A percentile compares a stretch with the other conserved stretches of the same genome.
These are phyloP conservation scores for Nadsonia fulvescens DNA, from an alignment of 805 yeast species.

Conservation along the genomic window DNA sequence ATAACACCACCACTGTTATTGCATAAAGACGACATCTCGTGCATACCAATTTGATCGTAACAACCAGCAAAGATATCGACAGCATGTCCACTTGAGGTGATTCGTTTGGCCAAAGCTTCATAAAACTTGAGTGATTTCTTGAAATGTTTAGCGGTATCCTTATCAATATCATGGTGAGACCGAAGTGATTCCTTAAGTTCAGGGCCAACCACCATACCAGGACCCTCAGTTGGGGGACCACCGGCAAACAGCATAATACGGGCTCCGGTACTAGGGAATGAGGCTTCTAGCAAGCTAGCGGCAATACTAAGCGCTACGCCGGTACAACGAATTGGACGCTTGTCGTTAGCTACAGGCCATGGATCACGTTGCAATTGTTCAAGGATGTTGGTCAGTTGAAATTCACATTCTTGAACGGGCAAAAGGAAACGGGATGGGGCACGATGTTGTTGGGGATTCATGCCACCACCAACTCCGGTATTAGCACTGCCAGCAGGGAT, in stretches of 20 bases:
- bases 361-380: slow-evolving; percentile 66
- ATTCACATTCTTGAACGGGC: slow-evolving; percentile 65
- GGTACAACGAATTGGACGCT: slow-evolving; percentile 77
- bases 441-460: slow-evolving; percentile 18
- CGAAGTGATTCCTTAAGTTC: slow-evolving; percentile 91
- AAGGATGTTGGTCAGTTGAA: slow-evolving; percentile 59
- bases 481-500: slow-evolving; percentile 7
- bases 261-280: slow-evolving; percentile 63
- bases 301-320: slow-evolving; percentile 88
- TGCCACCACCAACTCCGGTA: no score
- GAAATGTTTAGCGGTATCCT: slow-evolving; percentile 73
- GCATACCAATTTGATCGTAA: slow-evolving; percentile 88
- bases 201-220: slow-evolving; percentile 84
- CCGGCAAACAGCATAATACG: slow-evolving; percentile 80
- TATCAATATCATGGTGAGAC: slow-evolving; percentile 92
- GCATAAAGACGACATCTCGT: slow-evolving; percentile 74
- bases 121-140: slow-evolving; percentile 71
- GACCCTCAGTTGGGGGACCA: slow-evolving; percentile 89
- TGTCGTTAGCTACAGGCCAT: slow-evolving; percentile 76
- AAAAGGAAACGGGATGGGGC: slow-evolving; percentile 43
- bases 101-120: slow-evolving; percentile 51
- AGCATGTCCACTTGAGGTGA: slow-evolving; percentile 55
- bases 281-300: slow-evolving; percentile 57
- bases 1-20: slow-evolving; percentile 78
- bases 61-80: slow-evolving; percentile 88